phyloP scores from a whole-genome alignment of 192 early-diverging fungal species.

The Rhizophagus prolifer region DNA sequence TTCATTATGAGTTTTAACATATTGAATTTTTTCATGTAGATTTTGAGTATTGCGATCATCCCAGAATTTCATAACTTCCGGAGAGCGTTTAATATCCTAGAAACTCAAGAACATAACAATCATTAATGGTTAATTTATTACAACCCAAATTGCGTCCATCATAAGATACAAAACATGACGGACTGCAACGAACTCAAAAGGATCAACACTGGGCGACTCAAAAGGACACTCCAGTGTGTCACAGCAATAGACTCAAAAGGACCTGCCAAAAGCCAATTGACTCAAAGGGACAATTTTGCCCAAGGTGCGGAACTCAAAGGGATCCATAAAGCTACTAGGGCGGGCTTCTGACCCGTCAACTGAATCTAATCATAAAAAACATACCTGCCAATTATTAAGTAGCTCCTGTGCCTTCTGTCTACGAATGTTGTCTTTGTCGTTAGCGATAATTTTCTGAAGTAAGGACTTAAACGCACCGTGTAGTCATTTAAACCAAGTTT shows the following conservation, averaged over 20 bases:
- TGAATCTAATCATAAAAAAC: neutral
- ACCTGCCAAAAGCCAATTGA: neutral
- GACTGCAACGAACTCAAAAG: conserved; percentile 5
- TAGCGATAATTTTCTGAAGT: neutral
- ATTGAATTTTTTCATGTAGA: neutral
- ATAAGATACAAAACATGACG: neutral
- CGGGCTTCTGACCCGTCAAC: neutral
- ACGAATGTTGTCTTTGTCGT: neutral
- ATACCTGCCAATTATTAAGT: conserved; percentile 4
- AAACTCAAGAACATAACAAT: neutral
- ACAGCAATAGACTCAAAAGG: conserved; percentile 11
- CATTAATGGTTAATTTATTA: too few relatives aligned
- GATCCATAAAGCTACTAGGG: conserved; percentile 12
- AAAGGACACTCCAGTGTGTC: conserved; percentile 14
- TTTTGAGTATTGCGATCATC: neutral
- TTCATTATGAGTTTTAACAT: neutral
- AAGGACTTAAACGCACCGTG: neutral
- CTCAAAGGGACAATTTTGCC: conserved; percentile 7
- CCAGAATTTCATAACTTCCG: neutral
- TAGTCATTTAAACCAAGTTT: neutral
- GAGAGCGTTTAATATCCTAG: conserved; percentile 9
- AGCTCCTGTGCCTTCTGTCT: neutral
- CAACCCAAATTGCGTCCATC: too few relatives aligned
- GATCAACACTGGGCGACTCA: neutral
- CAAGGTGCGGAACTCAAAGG: conserved; percentile 12